Base-by-base conservation (phyloP, 345 rosid species). In the Gossypium turneri region DNA sequence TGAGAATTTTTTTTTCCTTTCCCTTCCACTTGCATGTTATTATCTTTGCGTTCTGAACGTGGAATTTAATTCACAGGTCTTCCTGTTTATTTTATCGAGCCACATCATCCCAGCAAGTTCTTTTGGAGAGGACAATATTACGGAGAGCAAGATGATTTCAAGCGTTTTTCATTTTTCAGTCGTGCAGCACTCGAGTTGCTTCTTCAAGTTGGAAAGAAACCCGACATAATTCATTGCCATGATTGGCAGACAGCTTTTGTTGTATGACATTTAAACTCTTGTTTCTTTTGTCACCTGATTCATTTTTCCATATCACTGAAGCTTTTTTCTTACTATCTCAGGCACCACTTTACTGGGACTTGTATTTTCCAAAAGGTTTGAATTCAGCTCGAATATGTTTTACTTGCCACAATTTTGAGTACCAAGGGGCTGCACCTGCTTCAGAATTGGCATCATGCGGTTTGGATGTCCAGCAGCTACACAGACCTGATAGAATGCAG, bases 211-310 rank as follows among this genome's bases (percentile, higher is more conserved):
- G 97, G 97, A 70, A 95, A 95, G 83, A 90, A 83, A 81, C 99
- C 99, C 1, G 98, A 95, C 83, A 90, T 95, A 79, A 91, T 95
- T 63, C 99, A 95, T 77, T 95, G 98, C 80, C 99, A 95, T 78
- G 99, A 95, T 82, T 95, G 99, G 99, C 99, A 95, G 86, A 92
- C 99, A 68, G 99, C 99, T 75, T 95, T 95, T 83, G 91, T 95
- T 75, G 98, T 94, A 91, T 67, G 95, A 69, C 57, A 69, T 50
- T 38, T 63, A 27, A 70, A 10, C 74, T 43, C 8, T 72, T 44
- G 51, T 38, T 34, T 76, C 60, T 73, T 63, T 43, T 24, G 65
- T 51, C 34, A 25, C 61, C 52, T 58, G 7, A 63, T 25, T 56
- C 25, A 34, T 16, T 48, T 76, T 81, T 82, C 69, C 44, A 56